These are phyloP conservation scores for Zoysia pacifica DNA, from an alignment of 176 grass and related monocot species.

Conservation along the genomic window DNA sequence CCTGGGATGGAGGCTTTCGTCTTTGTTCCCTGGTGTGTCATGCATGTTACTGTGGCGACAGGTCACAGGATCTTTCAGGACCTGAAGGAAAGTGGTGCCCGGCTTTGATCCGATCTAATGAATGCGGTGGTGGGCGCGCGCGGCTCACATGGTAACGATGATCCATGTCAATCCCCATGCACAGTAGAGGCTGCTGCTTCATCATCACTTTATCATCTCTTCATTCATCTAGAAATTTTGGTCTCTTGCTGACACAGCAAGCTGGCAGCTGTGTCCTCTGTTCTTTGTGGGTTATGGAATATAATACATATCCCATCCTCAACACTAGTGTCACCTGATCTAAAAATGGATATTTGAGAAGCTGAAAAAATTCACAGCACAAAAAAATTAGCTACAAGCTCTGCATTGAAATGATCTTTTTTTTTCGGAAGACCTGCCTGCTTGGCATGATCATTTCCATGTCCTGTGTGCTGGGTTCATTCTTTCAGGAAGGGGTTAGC, in stretches of 20 bases:
- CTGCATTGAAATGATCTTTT: slow-evolving; percentile 23
- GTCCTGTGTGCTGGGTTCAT: slow-evolving; percentile 3
- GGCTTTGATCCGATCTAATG: slow-evolving; percentile 15
- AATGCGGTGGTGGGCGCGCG: slow-evolving; percentile 3
- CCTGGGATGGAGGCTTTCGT: slow-evolving; percentile 3
- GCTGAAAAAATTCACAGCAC: neutral
- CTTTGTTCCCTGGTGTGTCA: slow-evolving; percentile 26
- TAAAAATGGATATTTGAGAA: too few species aligned
- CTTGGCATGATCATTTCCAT: slow-evolving; percentile 8
- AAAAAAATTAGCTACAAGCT: neutral
- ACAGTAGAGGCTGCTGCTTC: slow-evolving; percentile 3
- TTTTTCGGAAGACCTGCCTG: too few species aligned
- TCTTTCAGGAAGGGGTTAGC: slow-evolving; percentile 9
- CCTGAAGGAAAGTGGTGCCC: neutral
- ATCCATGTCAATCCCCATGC: slow-evolving; percentile 26
- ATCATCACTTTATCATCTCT: neutral
- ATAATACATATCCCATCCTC: neutral
- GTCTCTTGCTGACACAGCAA: neutral
- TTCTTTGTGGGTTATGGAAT: neutral
- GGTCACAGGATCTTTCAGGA: slow-evolving; percentile 44
- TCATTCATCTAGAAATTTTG: neutral
- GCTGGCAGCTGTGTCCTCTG: slow-evolving; percentile 8
- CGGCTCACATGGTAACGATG: slow-evolving; percentile 39
- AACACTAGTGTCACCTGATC: too few species aligned
- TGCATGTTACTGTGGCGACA: slow-evolving; percentile 19